These are phyloP conservation scores for Verticillium nonalfalfae DNA, from an alignment of 2,329 filamentous ascomycete species.

Conservation along the genomic window DNA sequence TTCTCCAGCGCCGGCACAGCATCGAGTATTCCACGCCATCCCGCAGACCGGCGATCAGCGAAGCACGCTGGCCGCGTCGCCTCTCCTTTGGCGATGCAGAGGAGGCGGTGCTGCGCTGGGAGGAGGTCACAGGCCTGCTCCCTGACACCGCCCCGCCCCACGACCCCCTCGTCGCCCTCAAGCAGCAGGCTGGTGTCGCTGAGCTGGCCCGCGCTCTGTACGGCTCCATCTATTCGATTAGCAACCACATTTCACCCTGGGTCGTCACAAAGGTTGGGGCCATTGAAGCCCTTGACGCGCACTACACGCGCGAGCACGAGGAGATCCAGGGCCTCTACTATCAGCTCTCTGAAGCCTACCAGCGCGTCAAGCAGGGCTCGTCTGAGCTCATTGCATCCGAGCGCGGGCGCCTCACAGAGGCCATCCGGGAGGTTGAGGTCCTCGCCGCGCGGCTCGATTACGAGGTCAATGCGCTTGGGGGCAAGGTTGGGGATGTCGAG, in stretches of 20 bases:
- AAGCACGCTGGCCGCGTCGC: constrained; percentile 62
- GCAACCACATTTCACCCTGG: constrained; percentile 52
- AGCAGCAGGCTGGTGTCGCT: constrained; percentile 22
- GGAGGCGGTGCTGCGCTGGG: constrained; percentile 66
- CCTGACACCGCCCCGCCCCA: not conserved
- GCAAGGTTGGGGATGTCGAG: constrained; percentile 81
- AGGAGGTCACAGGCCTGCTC: constrained; percentile 25
- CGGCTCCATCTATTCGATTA: constrained; percentile 43
- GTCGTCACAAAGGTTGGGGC: constrained; percentile 49
- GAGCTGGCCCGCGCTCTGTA: constrained; percentile 53
- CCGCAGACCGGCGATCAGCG: constrained; percentile 31
- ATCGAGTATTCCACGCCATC: constrained; percentile 25
- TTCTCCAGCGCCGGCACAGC: constrained; percentile 58
- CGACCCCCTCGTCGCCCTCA: constrained; percentile 11
- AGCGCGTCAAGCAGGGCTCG: constrained; percentile 59
- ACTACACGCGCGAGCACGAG: constrained; percentile 56
- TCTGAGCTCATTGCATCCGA: constrained; percentile 66
- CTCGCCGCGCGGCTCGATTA: constrained; percentile 85
- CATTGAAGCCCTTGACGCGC: constrained; percentile 54
- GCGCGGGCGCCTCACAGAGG: constrained; percentile 60
- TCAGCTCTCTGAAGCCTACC: constrained; percentile 63
- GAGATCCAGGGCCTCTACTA: constrained; percentile 63
- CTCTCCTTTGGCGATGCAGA: constrained; percentile 72
- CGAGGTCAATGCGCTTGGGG: constrained; percentile 73
- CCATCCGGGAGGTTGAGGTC: constrained; percentile 71